A percentile compares a stretch with the other conserved stretches of the same genome.
Evolutionary conservation across 768 basidiomycete genomes (phyloP).

Genomic region (Lactifluus rugatus): DNA sequence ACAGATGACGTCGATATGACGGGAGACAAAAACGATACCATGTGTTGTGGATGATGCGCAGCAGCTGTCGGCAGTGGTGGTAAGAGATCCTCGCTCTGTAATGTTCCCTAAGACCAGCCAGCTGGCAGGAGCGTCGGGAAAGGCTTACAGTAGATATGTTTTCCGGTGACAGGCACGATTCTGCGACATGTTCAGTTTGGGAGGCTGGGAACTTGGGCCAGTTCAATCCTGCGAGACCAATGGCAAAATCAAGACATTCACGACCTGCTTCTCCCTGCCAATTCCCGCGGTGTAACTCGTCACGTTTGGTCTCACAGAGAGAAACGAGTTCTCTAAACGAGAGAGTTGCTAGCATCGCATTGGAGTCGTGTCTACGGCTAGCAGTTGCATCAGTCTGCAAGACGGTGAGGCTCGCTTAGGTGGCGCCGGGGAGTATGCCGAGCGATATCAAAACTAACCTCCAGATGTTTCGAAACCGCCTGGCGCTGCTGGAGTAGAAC

Average conservation of each 20-base stretch:
- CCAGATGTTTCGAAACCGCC: slow-evolving; percentile 24
- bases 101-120: slow-evolving; percentile 2
- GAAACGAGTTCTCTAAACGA: slow-evolving; percentile 22
- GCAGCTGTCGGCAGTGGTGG: slow-evolving; percentile 16
- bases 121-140: not conserved
- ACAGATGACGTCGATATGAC: slow-evolving; percentile 15
- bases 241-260: slow-evolving; percentile 24
- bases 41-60: slow-evolving; percentile 17
- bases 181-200: not conserved
- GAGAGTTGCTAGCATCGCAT: not conserved
- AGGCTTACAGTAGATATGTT: slow-evolving; percentile 2
- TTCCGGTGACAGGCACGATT: not conserved
- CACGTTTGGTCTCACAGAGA: slow-evolving; percentile 27
- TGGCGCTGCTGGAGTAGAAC: slow-evolving; percentile 28
- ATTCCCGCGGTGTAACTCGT: slow-evolving; percentile 20
- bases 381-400: not conserved
- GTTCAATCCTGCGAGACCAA: slow-evolving; percentile 26
- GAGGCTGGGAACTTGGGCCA: not conserved
- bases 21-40: slow-evolving; percentile 3
- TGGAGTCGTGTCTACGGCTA: not conserved
- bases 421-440: not conserved
- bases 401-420: slow-evolving; percentile 8
- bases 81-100: slow-evolving; percentile 7
- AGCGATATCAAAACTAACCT: slow-evolving; percentile 19
- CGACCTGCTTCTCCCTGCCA: slow-evolving; percentile 26